A percentile compares a stretch with the other conserved stretches of the same genome.
Conservation (phyloP, 1,284 basidiomycete genomes). For the Ceratobasidium sp. region DNA sequence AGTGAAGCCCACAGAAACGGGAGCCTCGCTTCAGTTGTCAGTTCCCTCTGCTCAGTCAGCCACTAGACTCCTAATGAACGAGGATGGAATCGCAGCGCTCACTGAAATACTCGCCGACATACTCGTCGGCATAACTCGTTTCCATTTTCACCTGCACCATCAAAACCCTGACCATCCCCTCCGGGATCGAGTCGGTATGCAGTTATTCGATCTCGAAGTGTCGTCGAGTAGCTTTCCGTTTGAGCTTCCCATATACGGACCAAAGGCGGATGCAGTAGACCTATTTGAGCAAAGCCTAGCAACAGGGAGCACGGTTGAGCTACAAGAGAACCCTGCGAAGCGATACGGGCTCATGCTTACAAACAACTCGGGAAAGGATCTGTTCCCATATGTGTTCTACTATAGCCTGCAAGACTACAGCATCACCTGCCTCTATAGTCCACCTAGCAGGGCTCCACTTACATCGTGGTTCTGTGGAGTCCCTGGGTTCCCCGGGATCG, state of each 20-base stretch:
- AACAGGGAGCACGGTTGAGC: not conserved
- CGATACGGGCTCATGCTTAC: conserved; percentile 18
- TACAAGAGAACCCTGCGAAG: not conserved
- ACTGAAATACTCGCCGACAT: not conserved
- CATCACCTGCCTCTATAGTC: conserved; percentile 12
- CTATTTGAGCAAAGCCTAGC: conserved; percentile 10
- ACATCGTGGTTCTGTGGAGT: not conserved
- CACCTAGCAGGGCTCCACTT: not conserved
- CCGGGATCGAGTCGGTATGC: not conserved
- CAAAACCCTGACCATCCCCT: conserved; percentile 6
- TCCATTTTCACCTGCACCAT: conserved; percentile 24
- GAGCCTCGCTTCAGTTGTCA: not conserved
- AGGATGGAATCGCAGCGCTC: not conserved
- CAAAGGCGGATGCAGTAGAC: not conserved
- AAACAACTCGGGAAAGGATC: conserved; percentile 4
- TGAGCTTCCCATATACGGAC: not conserved
- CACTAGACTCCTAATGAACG: not conserved
- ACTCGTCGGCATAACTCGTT: not conserved
- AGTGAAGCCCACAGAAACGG: not conserved
- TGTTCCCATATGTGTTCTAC: conserved; percentile 31
- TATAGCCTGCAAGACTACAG: conserved; percentile 36
- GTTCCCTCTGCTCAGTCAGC: no score
- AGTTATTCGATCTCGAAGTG: not conserved
- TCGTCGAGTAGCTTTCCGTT: no score
- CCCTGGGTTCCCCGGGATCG: no score